These are phyloP conservation scores for Ganoderma multipileum DNA, from an alignment of 1,284 basidiomycete species.

Conservation along the genomic window DNA sequence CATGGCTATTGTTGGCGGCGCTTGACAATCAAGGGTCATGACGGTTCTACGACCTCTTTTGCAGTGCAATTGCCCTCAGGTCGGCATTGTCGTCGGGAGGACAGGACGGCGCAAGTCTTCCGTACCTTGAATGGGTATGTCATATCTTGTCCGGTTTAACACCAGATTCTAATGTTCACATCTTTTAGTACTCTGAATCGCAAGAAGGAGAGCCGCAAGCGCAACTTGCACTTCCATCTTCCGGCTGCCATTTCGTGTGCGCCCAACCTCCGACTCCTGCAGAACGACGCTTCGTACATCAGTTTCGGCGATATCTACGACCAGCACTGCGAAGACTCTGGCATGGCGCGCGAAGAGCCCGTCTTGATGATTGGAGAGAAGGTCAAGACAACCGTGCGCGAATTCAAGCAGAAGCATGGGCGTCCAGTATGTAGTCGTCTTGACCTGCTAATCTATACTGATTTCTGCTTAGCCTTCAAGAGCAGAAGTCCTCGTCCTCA, in stretches of 20 bases:
- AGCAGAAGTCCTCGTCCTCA: conserved; percentile 76
- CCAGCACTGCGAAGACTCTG: conserved; percentile 80
- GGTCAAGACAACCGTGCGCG: conserved; percentile 71
- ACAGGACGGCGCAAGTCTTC: conserved; percentile 91
- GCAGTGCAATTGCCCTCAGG: conserved; percentile 91
- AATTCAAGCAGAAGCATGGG: conserved; percentile 58
- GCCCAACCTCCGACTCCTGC: conserved; percentile 85
- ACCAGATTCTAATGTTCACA: neutral
- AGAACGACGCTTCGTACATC: conserved; percentile 92
- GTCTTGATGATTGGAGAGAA: conserved; percentile 87
- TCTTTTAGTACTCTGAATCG: conserved; percentile 74
- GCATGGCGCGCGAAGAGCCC: conserved; percentile 90
- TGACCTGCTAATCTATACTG: neutral
- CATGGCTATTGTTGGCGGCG: conserved; percentile 91
- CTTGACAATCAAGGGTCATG: conserved; percentile 92
- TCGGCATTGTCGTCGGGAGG: conserved; percentile 91
- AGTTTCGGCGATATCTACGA: conserved; percentile 96
- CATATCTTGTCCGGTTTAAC: conserved; percentile 18
- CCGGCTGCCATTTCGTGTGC: conserved; percentile 90
- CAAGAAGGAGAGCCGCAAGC: conserved; percentile 93
- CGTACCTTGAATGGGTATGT: conserved; percentile 90
- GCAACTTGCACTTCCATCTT: conserved; percentile 92
- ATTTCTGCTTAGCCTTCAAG: conserved; percentile 56
- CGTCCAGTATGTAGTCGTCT: conserved; percentile 8
- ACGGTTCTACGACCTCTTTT: conserved; percentile 90